A percentile compares a stretch with the other conserved stretches of the same genome.
Evolutionary conservation across 208 protist species (phyloP).

Genomic region (Trypanosoma scelopori): DNA sequence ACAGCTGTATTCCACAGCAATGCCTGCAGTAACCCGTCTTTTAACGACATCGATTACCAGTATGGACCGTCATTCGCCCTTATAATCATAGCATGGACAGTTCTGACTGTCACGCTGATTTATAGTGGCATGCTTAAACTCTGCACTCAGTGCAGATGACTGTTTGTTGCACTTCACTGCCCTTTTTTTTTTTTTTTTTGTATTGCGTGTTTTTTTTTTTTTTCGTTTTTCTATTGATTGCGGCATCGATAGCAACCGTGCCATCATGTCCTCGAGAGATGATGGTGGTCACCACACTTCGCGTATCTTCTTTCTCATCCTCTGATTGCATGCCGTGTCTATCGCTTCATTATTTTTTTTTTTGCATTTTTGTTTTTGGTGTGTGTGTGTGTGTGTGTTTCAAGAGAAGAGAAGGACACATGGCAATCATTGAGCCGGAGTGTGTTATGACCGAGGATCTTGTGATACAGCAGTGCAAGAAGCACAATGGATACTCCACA

Average conservation of each 20-base stretch:
- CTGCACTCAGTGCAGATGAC: neutral
- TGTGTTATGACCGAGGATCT: constrained; percentile 51
- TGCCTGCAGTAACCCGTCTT: neutral
- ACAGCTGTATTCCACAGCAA: constrained; percentile 14
- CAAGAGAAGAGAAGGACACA: neutral
- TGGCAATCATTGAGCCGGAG: neutral
- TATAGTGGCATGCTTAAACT: neutral
- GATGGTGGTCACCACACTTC: neutral
- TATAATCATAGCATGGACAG: constrained; percentile 15
- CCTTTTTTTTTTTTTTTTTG: neutral
- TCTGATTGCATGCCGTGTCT: neutral
- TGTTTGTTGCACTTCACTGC: neutral
- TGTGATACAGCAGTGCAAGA: constrained; percentile 64
- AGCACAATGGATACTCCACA: constrained; percentile 73
- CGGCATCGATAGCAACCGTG: neutral
- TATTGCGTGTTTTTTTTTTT: neutral
- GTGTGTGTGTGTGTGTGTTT: neutral
- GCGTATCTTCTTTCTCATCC: neutral
- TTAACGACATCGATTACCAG: constrained; percentile 16
- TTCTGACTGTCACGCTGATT: constrained; percentile 1
- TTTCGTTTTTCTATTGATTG: neutral
- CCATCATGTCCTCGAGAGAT: neutral
- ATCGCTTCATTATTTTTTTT: neutral
- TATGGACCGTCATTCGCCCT: constrained; percentile 10
- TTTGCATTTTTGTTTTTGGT: neutral